Base-by-base conservation (phyloP, 805 yeast species). In the Wickerhamomyces subpelliculosus region DNA sequence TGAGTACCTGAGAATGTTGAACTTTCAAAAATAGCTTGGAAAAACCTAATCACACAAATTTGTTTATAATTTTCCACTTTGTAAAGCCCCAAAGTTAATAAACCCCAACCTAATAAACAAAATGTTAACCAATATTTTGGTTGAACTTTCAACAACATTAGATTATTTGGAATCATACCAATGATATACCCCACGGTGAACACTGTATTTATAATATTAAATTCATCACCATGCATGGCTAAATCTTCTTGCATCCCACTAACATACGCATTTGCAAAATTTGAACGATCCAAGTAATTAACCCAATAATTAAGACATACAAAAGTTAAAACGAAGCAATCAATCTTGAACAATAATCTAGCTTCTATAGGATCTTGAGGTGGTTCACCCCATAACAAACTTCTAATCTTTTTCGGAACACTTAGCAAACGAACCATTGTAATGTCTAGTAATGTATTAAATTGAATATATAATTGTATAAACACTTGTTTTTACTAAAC, bases 161-260 rank as follows among this genome's bases (percentile, higher is more conserved):
- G 44, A 45, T 78, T 78, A 48, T 77, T 70, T 2, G 88, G 88
- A 27, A 80, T 56, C 67, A 77, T 72, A 8, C 78, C 78, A 16
- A 80, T 62, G 23, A 73, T 70, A 51, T 77, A 76, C 3, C 87
- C 88, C 8, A 75, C 67, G 18, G 72, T 75, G 55, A 75, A 78
- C 36, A 73, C 67, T 0, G 82, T 75, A 42, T 71, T 73, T 37
- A 76, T 62, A 29, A 71, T 43, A 49, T 76, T 75, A 44, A 65
- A 68, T 39, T 76, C 68, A 41, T 71, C 57, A 11, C 78, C 77
- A 29, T 51, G 43, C 64, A 75, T 61, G 4, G 58, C 46, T 39
- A 75, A 47, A 37, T 72, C 83, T 40, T 75, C 76, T 46, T 74
- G 68, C 83, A 80, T 74, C 9, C 85, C 85, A 10, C 77, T 67